These are phyloP conservation scores for Flaveria ramosissima DNA, from an alignment of 129 eudicot genomes.

Conservation along the genomic window DNA sequence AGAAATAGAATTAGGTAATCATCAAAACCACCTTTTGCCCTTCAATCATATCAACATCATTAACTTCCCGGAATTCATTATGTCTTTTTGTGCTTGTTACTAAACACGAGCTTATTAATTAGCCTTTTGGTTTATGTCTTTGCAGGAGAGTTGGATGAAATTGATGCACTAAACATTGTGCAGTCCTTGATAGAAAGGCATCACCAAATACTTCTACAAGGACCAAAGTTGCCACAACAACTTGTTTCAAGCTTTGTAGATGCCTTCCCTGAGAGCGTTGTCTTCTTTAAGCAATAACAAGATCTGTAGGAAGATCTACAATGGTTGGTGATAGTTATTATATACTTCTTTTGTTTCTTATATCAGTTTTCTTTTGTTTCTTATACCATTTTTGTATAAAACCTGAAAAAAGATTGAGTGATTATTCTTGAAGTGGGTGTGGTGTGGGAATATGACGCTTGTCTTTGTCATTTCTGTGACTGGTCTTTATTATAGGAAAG, in stretches of 20 bases:
- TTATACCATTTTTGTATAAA: too few relatives aligned
- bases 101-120: neutral
- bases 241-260: constrained; percentile 50
- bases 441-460: too few relatives aligned
- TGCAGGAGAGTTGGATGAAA: constrained; percentile 58
- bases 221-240: constrained; percentile 44
- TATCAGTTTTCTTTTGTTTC: too few relatives aligned
- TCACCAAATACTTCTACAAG: constrained; percentile 44
- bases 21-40: constrained; percentile 11
- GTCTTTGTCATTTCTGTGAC: too few relatives aligned
- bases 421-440: too few relatives aligned
- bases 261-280: constrained; percentile 50
- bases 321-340: too few relatives aligned
- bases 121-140: constrained; percentile 8
- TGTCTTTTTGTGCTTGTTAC: neutral
- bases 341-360: too few relatives aligned
- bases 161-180: constrained; percentile 42
- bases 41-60: neutral
- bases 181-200: constrained; percentile 49
- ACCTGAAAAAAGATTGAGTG: too few relatives aligned
- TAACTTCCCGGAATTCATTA: neutral
- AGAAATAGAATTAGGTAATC: constrained; percentile 67
- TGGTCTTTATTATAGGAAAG: too few relatives aligned
- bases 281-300: constrained; percentile 25
- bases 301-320: too few relatives aligned